phyloP scores from a whole-genome alignment of 768 basidiomycete species.

The Tylopilus sp. region DNA sequence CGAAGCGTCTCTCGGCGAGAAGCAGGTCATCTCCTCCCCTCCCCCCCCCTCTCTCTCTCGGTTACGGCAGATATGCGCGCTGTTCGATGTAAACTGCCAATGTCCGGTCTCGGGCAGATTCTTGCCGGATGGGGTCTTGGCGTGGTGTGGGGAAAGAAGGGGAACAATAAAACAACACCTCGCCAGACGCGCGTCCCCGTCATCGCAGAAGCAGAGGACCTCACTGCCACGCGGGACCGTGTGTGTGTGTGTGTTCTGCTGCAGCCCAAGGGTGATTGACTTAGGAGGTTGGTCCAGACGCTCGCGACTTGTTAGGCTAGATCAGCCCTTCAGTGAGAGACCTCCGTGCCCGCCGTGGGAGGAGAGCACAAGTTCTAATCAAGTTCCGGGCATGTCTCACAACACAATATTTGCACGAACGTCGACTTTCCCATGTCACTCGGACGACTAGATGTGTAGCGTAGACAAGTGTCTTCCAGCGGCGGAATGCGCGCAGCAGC shows the following conservation, averaged over 20 bases:
- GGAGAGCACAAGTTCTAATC: background rate
- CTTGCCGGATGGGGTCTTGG: background rate
- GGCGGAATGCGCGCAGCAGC: background rate
- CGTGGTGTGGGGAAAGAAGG: constrained; percentile 3
- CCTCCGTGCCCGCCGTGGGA: constrained; percentile 16
- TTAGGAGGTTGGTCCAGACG: constrained; percentile 3
- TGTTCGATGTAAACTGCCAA: background rate
- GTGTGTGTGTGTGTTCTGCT: background rate
- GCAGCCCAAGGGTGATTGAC: background rate
- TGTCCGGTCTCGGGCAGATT: background rate
- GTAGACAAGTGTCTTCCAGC: background rate
- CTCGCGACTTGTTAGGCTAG: background rate
- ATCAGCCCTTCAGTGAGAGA: background rate
- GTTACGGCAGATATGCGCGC: constrained; percentile 1
- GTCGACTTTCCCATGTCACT: constrained; percentile 10
- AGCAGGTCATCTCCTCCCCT: too few relatives aligned
- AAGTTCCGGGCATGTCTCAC: constrained; percentile 13
- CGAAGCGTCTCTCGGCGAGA: too few relatives aligned
- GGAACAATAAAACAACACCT: background rate
- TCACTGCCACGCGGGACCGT: constrained; percentile 6
- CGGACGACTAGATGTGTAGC: background rate
- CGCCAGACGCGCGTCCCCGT: background rate
- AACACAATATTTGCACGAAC: background rate
- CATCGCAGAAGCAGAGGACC: background rate
- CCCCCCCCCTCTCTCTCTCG: too few relatives aligned